Base-by-base conservation (phyloP, 2,329 filamentous ascomycete species). In the Leptographium flavum region DNA sequence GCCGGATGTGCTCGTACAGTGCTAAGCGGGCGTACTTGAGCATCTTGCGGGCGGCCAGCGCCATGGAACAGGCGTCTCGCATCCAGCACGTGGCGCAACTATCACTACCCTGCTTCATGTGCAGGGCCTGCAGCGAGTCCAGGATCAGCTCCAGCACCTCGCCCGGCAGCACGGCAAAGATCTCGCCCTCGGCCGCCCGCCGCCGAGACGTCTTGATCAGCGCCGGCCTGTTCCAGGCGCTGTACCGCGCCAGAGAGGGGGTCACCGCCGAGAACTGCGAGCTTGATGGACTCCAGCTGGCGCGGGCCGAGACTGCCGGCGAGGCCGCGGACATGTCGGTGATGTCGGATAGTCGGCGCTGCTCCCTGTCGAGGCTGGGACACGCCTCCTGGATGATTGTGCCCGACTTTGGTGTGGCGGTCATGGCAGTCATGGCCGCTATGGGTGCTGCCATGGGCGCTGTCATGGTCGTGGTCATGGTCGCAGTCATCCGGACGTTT, bases 81-180 rank as follows among this genome's bases (percentile, higher is more conserved):
- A 78, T 77, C 71, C 73, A 79, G 57, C 77, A 81, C 17, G 77
- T 80, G 15, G 74, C 68, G 55, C 77, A 81, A 57, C 74, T 77
- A 30, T 60, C 59, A 50, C 67, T 71, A 3, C 60, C 60, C 14
- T 59, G 54, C 7, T 57, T 59, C 13, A 79, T 55, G 54, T 81
- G 77, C 14, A 67, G 56, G 32, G 63, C 60, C 54, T 67, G 72
- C 17, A 81, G 58, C 45, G 71, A 66, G 33, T 65, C 65, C 30
- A 80, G 54, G n/a, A 80, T 71, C 30, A 74, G 59, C 43, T 70
- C 65, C 39, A 81, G 57, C 2, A 81, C 71, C 54, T 79, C 74
- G n/a, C 68, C 67, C 0, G 76, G 75, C 15, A 81, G 52, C 19
- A 63, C 64, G n/a, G 63, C 63, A 47, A 79, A 74, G 7, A 73